Evolutionary conservation across 2,329 filamentous ascomycete species (phyloP), one percentile per base, ranked within the genome.

Genomic region (Fusarium sp.): DNA sequence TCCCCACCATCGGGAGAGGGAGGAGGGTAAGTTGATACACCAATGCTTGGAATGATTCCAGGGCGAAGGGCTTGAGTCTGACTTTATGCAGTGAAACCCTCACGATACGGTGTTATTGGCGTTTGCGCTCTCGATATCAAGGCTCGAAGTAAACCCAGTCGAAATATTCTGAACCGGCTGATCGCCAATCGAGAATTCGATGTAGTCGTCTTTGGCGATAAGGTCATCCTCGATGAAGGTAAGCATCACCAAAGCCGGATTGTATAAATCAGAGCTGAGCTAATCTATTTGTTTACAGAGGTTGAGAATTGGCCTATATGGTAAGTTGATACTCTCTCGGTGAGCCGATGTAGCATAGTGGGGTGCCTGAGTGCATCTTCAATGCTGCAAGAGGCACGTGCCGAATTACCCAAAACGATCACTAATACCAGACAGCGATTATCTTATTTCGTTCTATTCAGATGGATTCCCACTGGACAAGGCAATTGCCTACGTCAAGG

Each of bases 401-500:
- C 69, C 53, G 44, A 62, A 60, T 73, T 76, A 60, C 70, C 65
- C 44, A 38, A 61, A 62, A 51, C 30, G 63, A 69, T 54, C 56
- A 75, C 76, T 74, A 49, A 73, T 65, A 65, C 20, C 25, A 51
- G 30, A 22, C 67, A 88, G 86, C 80, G 96, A 99, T 82, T 99
- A 97, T 76, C 83, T 99, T 59, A 97, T 99, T 76, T 97, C 94
- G 5, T 99, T 99, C 82, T 99, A 98, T 81, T 98, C 95, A 0
- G 95, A 98, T 79, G 96, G 96, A 1, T 99, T 99, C 73, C 96
- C 96, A 0, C 83, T 99, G 48, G 94, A 98, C 72, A 99, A 99
- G 79, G 96, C 97, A 8, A 97, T 99, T 74, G 93, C 94, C 34
- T 99, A 99, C 80, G 93, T 94, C 67, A 94, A 94, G 76, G 88